phyloP scores from a whole-genome alignment of 2,329 filamentous ascomycete species.

The Fusarium pseudoanthophilum region DNA sequence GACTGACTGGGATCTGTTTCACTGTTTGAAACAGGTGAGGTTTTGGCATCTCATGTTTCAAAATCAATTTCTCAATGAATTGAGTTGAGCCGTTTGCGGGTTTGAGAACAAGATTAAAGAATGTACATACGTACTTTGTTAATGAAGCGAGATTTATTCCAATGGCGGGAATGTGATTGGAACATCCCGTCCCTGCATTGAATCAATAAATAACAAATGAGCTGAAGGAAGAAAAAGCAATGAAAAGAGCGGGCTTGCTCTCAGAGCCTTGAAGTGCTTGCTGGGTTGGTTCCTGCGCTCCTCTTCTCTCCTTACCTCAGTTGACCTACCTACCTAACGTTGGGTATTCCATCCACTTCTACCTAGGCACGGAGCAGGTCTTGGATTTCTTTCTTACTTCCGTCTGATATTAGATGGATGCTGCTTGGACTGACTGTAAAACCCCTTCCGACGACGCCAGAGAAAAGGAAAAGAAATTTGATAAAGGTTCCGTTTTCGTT shows the following conservation, averaged over 20 bases:
- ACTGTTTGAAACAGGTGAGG: slow-evolving; percentile 8
- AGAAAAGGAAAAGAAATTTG: slow-evolving; percentile 5
- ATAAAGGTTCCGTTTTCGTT: neutral
- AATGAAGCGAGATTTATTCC: neutral
- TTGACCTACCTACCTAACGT: neutral
- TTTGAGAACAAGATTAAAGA: neutral
- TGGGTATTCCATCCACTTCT: neutral
- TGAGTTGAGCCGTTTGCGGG: neutral
- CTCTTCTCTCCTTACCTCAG: neutral
- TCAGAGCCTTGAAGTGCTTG: neutral
- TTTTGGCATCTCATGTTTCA: slow-evolving; percentile 11
- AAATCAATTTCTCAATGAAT: slow-evolving; percentile 2
- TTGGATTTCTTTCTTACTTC: neutral
- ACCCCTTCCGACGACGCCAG: neutral
- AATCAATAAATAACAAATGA: neutral
- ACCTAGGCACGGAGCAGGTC: neutral
- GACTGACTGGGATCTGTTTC: slow-evolving; percentile 26
- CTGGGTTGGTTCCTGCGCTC: neutral
- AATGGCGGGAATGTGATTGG: slow-evolving; percentile 3
- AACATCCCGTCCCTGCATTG: slow-evolving; percentile 4
- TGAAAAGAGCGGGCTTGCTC: neutral
- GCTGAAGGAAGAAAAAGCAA: neutral
- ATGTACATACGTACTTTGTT: neutral
- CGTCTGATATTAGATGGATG: neutral
- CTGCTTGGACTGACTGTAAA: neutral